A percentile compares a stretch with the other conserved stretches of the same genome.
phyloP scores from a whole-genome alignment of 495 filamentous ascomycete genomes.

The Podospora australis region DNA sequence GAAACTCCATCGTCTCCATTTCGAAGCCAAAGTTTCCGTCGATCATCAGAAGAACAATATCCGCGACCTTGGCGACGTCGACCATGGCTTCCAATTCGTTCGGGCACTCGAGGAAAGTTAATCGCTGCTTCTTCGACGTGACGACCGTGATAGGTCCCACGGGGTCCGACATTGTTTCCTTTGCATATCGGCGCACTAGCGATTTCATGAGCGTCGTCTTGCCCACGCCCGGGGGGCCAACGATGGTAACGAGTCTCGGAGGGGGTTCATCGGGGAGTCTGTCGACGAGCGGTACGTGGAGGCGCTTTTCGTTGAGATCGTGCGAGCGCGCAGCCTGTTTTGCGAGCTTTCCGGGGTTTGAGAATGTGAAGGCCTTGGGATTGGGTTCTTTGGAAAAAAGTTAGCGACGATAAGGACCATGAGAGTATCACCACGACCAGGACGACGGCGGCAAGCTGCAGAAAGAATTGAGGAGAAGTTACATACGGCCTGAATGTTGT shows the following conservation, averaged over 20 bases:
- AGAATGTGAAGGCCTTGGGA: conserved; percentile 86
- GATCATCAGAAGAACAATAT: conserved; percentile 95
- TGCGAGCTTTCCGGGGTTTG: conserved; percentile 77
- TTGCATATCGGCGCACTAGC: conserved; percentile 87
- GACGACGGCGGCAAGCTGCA: no score
- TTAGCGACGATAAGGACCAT: conserved; percentile 8
- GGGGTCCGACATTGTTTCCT: conserved; percentile 84
- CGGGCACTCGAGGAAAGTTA: conserved; percentile 95
- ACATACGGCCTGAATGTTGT: conserved; percentile 34
- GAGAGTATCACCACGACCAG: background rate
- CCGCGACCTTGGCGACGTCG: conserved; percentile 90
- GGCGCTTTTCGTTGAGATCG: conserved; percentile 91
- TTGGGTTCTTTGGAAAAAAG: conserved; percentile 53
- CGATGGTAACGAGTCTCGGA: conserved; percentile 82
- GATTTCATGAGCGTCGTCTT: conserved; percentile 69
- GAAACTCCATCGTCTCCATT: conserved; percentile 99
- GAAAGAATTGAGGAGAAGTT: background rate
- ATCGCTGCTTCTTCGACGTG: conserved; percentile 82
- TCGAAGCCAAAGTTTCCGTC: conserved; percentile 98
- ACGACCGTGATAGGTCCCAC: conserved; percentile 91
- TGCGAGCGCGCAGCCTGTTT: conserved; percentile 82
- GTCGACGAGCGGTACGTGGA: conserved; percentile 94
- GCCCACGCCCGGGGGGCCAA: conserved; percentile 86
- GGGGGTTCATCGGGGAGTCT: conserved; percentile 93
- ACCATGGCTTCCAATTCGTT: conserved; percentile 93